phyloP scores from a whole-genome alignment of 192 early-diverging fungal species.

The Glomus cerebriforme region DNA sequence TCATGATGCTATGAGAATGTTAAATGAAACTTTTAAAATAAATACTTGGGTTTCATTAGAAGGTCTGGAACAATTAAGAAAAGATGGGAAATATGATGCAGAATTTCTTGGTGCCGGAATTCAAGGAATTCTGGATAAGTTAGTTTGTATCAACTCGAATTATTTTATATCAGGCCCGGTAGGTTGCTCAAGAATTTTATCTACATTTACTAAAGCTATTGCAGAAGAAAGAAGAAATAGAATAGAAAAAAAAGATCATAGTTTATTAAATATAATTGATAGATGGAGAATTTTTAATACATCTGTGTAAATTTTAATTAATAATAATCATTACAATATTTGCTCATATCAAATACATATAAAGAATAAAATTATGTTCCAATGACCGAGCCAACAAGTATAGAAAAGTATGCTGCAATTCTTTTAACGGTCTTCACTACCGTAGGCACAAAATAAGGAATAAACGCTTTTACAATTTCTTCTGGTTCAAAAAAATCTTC shows the following conservation, averaged over 20 bases:
- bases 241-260: no score
- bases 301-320: no score
- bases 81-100: background rate
- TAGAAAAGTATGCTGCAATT: background rate
- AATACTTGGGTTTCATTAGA: background rate
- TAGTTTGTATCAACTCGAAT: constrained; percentile 31
- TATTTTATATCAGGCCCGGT: constrained; percentile 9
- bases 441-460: background rate
- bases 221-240: no score
- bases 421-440: background rate
- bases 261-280: no score
- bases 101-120: background rate
- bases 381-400: background rate
- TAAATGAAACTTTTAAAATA: background rate
- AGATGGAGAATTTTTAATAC: no score
- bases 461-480: background rate
- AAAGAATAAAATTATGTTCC: no score
- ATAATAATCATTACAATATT: no score
- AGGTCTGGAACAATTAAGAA: background rate
- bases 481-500: background rate
- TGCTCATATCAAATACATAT: no score
- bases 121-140: constrained; percentile 31
- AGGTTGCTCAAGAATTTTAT: background rate
- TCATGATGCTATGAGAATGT: background rate
- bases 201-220: no score